Conservation (phyloP, 371 early-diverging fungal genomes). For the Enterocytospora artemiae region DNA sequence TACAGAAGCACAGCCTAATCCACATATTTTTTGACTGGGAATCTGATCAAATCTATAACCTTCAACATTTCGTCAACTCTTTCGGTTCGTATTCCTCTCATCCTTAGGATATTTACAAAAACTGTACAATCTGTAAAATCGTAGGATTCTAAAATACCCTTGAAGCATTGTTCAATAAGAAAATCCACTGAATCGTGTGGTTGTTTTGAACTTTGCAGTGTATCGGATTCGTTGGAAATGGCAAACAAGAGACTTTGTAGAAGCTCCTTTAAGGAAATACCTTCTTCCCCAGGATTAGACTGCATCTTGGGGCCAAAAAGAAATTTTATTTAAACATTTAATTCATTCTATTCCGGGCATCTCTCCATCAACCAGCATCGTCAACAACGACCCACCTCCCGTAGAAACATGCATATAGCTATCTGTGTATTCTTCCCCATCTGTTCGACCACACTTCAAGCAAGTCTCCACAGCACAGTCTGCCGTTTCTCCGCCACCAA, state of each 20-base stretch:
- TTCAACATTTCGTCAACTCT: slow-evolving; percentile 2
- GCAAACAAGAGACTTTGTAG: no score
- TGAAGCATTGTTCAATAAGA: slow-evolving; percentile 6
- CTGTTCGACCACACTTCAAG: slow-evolving; percentile 62
- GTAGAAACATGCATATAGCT: slow-evolving; percentile 93
- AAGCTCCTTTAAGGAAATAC: no score
- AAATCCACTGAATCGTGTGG: no score
- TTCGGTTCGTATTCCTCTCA: background rate
- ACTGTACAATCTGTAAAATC: background rate
- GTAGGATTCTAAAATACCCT: background rate
- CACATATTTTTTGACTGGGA: slow-evolving; percentile 26
- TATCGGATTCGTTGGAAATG: no score
- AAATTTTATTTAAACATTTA: slow-evolving; percentile 33
- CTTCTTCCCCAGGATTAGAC: no score
- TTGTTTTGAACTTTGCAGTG: no score
- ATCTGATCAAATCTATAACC: slow-evolving; percentile 24
- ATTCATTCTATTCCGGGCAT: slow-evolving; percentile 53
- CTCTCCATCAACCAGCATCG: slow-evolving; percentile 76
- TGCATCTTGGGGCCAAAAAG: no score
- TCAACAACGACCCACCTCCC: slow-evolving; percentile 90
- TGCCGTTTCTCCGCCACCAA: slow-evolving; percentile 91
- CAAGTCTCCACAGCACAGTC: slow-evolving; percentile 84
- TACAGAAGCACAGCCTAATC: background rate
- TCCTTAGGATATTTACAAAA: background rate
- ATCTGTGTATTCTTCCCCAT: slow-evolving; percentile 66